Evolutionary conservation across 352 stramenopile genomes (phyloP).

Genomic region (Globisporangium sylvaticum): DNA sequence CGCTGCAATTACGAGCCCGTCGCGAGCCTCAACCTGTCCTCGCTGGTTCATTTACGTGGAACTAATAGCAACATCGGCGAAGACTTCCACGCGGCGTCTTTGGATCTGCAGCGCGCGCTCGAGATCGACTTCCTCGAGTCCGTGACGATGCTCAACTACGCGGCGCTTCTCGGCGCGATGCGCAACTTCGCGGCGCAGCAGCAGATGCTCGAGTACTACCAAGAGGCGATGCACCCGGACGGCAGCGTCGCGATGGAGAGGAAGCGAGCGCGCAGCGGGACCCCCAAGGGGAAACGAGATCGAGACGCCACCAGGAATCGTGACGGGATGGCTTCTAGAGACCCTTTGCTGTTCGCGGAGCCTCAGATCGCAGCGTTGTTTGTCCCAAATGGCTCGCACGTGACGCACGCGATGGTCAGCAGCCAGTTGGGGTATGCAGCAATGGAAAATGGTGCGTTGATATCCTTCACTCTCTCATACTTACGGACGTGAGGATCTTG

Average conservation of each 20-base stretch:
- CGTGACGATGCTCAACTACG: conserved; percentile 64
- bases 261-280: conserved; percentile 12
- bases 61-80: conserved; percentile 11
- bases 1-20: conserved; percentile 41
- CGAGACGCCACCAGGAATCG: background rate
- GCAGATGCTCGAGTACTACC: conserved; percentile 55
- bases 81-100: conserved; percentile 38
- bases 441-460: conserved; percentile 40
- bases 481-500: too few relatives aligned
- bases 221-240: conserved; percentile 1
- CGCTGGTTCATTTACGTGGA: conserved; percentile 32
- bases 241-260: conserved; percentile 9
- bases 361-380: conserved; percentile 17
- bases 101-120: conserved; percentile 50
- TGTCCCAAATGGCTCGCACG: conserved; percentile 13
- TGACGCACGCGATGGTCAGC: conserved; percentile 21
- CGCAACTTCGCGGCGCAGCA: conserved; percentile 41
- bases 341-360: conserved; percentile 15
- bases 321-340: background rate
- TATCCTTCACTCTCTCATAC: too few relatives aligned
- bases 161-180: conserved; percentile 52
- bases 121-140: conserved; percentile 50
- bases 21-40: conserved; percentile 47
- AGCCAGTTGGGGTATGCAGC: conserved; percentile 31
- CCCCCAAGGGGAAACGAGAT: background rate